Conservation (phyloP, 2,329 filamentous ascomycete genomes). For the Tolypocladium guangdongense region DNA sequence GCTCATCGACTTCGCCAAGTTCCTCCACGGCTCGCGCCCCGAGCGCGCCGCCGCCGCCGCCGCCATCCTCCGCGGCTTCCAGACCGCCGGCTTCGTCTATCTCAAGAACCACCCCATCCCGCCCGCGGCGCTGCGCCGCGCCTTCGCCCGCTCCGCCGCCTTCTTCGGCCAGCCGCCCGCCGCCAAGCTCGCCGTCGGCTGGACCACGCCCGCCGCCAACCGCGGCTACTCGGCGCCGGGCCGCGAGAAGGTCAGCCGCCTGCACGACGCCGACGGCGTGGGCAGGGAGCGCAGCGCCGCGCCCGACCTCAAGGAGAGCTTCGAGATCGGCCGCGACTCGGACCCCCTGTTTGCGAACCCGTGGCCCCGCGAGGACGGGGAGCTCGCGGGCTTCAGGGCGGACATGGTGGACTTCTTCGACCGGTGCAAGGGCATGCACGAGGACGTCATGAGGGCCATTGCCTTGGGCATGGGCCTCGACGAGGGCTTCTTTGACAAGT, state of each 20-base stretch:
- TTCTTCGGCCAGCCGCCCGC: constrained; percentile 57
- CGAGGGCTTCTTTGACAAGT: constrained; percentile 64
- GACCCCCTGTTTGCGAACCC: constrained; percentile 57
- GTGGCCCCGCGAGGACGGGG: constrained; percentile 47
- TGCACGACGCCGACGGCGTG: constrained; percentile 44
- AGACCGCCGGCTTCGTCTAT: constrained; percentile 82
- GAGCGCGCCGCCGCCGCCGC: constrained; percentile 56
- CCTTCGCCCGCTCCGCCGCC: constrained; percentile 56
- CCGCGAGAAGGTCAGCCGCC: constrained; percentile 57
- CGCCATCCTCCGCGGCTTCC: constrained; percentile 69
- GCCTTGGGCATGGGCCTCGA: constrained; percentile 69
- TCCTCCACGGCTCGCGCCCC: constrained; percentile 50
- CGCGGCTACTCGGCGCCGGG: constrained; percentile 61
- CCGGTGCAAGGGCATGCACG: constrained; percentile 64
- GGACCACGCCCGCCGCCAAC: constrained; percentile 64
- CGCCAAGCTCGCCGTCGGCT: constrained; percentile 55
- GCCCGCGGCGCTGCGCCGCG: constrained; percentile 41
- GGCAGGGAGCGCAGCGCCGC: constrained; percentile 43
- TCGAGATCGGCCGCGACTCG: constrained; percentile 53
- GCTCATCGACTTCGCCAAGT: constrained; percentile 54
- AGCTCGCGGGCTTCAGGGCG: constrained; percentile 50
- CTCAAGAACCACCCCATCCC: constrained; percentile 69
- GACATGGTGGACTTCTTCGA: constrained; percentile 66
- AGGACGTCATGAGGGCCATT: constrained; percentile 73
- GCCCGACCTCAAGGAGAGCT: constrained; percentile 56